Conservation (phyloP, 2,329 filamentous ascomycete genomes). For the Sarocladiaceae sp. region DNA sequence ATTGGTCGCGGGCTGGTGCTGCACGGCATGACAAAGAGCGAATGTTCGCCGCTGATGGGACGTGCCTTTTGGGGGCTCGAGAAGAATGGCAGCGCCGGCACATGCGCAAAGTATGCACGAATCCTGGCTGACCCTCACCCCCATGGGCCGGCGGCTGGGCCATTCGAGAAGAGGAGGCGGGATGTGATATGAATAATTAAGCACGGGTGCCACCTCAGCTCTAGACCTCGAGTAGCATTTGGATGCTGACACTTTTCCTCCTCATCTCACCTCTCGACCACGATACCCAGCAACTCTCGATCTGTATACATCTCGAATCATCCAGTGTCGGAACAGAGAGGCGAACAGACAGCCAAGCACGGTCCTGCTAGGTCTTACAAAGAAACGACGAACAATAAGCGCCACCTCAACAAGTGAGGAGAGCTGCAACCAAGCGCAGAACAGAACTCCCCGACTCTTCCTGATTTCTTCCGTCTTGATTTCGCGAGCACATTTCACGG, state of each 20-base stretch:
- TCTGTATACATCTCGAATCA: not conserved
- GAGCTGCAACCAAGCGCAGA: not conserved
- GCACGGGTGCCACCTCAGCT: constrained; percentile 9
- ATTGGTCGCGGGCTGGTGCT: not conserved
- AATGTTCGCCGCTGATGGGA: not conserved
- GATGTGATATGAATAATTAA: constrained; percentile 9
- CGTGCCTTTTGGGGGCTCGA: constrained; percentile 1
- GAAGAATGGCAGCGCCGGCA: not conserved
- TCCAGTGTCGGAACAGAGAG: not conserved
- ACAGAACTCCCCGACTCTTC: not conserved
- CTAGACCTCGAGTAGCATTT: not conserved
- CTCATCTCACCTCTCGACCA: not conserved
- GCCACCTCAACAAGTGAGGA: not conserved
- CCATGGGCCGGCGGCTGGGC: constrained; percentile 1
- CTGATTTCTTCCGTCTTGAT: no score
- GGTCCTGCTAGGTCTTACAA: not conserved
- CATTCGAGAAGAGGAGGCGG: not conserved
- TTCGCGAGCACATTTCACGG: not conserved
- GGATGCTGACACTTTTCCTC: constrained; percentile 4
- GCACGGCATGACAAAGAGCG: constrained; percentile 5
- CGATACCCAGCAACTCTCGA: no score
- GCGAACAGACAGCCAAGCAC: not conserved
- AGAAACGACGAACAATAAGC: not conserved
- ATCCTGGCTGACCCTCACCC: constrained; percentile 1
- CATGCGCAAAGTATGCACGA: not conserved